Evolutionary conservation across 169 alveolate genomes (phyloP).

Genomic region (Eimeria acervulina): DNA sequence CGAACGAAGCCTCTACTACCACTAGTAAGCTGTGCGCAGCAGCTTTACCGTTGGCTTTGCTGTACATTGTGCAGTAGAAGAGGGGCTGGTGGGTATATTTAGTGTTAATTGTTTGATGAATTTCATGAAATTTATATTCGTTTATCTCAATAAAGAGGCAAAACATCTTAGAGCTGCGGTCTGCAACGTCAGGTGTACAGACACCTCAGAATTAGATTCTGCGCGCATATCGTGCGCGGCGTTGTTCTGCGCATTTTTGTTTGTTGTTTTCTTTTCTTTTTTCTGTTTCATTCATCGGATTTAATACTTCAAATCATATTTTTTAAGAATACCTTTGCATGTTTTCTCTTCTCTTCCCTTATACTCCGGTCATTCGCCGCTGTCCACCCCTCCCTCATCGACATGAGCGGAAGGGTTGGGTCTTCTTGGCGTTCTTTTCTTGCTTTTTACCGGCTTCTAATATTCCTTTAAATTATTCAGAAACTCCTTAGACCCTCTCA

Average conservation of each 20-base stretch:
- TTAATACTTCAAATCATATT: not conserved
- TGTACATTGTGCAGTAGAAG: not conserved
- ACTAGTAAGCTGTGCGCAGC: not conserved
- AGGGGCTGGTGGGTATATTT: not conserved
- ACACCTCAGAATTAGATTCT: not conserved
- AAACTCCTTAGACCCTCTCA: not conserved
- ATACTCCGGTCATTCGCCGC: not conserved
- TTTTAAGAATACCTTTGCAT: not conserved
- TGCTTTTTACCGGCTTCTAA: not conserved
- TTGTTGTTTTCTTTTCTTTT: not conserved
- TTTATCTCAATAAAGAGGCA: not conserved
- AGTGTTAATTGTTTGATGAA: not conserved
- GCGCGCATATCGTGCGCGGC: not conserved
- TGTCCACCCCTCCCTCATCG: not conserved
- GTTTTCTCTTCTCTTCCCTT: not conserved
- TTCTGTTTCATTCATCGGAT: not conserved
- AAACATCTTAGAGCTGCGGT: not conserved
- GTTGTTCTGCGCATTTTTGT: not conserved
- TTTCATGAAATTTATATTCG: not conserved
- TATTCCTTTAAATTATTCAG: not conserved
- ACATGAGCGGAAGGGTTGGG: not conserved
- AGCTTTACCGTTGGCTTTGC: not conserved
- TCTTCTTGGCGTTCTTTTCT: not conserved
- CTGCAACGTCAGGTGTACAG: conserved; percentile 16
- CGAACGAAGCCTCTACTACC: not conserved